Evolutionary conservation across 257 asterid species (phyloP).

Genomic region (Ilex aquifolium): DNA sequence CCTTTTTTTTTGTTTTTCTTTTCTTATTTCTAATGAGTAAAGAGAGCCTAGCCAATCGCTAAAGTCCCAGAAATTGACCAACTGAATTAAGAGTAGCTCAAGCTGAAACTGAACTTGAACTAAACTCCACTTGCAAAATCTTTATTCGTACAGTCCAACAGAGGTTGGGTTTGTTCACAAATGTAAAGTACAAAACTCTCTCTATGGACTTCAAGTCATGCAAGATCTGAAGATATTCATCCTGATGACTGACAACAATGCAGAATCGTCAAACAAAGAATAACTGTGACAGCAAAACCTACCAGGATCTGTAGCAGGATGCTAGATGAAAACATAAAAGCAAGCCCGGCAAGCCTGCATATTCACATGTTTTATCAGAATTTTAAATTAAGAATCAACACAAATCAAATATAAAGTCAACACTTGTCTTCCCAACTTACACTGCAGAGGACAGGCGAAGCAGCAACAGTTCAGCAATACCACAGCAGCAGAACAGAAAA

Average conservation of each 20-base stretch:
- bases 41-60: too few species aligned
- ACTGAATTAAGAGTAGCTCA: too few species aligned
- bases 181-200: background rate
- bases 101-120: too few species aligned
- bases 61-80: too few species aligned
- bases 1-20: too few species aligned
- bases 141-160: too few species aligned
- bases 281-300: slow-evolving; percentile 16
- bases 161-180: background rate
- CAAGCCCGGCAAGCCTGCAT: slow-evolving; percentile 98
- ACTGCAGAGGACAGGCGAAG: slow-evolving; percentile 40
- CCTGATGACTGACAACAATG: background rate
- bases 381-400: slow-evolving; percentile 10
- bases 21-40: too few species aligned
- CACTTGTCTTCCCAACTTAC: slow-evolving; percentile 46
- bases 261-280: background rate
- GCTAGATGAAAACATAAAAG: slow-evolving; percentile 96
- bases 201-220: background rate
- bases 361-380: slow-evolving; percentile 19
- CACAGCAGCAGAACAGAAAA: slow-evolving; percentile 19
- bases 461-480: slow-evolving; percentile 19
- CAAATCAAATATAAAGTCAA: slow-evolving; percentile 5
- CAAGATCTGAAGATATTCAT: background rate
- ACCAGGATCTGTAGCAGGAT: slow-evolving; percentile 91
- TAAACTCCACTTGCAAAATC: too few species aligned